Conservation (phyloP, 163 green algal genomes). For the Chloromonas sp. region DNA sequence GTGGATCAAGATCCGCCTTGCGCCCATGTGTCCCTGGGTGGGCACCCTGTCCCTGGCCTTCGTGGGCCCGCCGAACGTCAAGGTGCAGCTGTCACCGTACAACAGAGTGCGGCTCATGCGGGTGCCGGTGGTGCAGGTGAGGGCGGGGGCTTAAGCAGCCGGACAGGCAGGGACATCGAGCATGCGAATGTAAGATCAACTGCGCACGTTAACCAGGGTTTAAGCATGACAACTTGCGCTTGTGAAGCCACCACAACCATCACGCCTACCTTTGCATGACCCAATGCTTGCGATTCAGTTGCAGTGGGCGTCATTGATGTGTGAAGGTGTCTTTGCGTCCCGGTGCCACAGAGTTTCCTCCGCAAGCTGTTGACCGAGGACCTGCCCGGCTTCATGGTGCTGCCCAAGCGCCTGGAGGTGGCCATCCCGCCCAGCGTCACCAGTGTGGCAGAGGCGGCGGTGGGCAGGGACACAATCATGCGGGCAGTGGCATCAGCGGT, state of each 20-base stretch:
- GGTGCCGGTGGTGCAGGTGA: slow-evolving; percentile 72
- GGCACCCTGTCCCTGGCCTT: slow-evolving; percentile 86
- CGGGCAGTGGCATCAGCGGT: slow-evolving; percentile 80
- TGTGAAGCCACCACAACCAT: too few species aligned
- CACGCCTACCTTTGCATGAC: too few species aligned
- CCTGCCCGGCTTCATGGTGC: slow-evolving; percentile 83
- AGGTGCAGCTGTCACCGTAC: slow-evolving; percentile 91
- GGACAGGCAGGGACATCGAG: not conserved
- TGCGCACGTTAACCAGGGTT: too few species aligned
- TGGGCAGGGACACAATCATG: slow-evolving; percentile 89
- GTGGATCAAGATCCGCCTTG: slow-evolving; percentile 90
- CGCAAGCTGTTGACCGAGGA: slow-evolving; percentile 86
- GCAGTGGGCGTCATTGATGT: too few species aligned
- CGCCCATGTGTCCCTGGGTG: slow-evolving; percentile 86
- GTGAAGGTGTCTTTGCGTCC: too few species aligned
- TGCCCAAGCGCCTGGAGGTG: slow-evolving; percentile 86
- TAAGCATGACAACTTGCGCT: too few species aligned
- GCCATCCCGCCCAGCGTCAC: slow-evolving; percentile 82
- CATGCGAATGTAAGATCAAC: too few species aligned
- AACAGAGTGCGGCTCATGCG: slow-evolving; percentile 87
- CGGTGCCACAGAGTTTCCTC: slow-evolving; percentile 70
- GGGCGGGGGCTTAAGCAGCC: not conserved
- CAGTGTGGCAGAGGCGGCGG: slow-evolving; percentile 82
- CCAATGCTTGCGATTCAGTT: too few species aligned
- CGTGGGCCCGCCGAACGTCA: slow-evolving; percentile 77